Evolutionary conservation across 2,329 filamentous ascomycete genomes (phyloP).

Genomic region (Podosphaera leucotricha): DNA sequence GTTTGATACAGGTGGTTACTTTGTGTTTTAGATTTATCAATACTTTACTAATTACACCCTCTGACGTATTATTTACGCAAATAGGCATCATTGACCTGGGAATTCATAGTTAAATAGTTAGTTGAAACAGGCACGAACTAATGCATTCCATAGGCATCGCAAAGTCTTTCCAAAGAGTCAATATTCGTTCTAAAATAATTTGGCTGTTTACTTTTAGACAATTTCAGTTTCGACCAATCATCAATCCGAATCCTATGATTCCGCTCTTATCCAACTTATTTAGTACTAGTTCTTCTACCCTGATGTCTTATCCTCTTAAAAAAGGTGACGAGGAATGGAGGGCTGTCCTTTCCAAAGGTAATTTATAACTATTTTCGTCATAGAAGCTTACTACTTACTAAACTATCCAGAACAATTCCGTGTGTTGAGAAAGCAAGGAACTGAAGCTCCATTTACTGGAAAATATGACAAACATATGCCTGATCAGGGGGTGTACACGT

Average conservation of each 20-base stretch:
- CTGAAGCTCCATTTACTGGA: conserved; percentile 58
- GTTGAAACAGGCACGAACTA: not conserved
- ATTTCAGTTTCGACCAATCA: conserved; percentile 7
- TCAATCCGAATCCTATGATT: conserved; percentile 50
- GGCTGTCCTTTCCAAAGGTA: conserved; percentile 52
- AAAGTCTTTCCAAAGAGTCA: not conserved
- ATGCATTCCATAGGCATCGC: not conserved
- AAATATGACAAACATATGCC: conserved; percentile 75
- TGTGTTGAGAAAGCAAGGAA: conserved; percentile 76
- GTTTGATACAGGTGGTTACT: not conserved
- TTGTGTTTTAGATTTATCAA: not conserved
- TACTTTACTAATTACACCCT: not conserved
- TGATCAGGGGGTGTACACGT: conserved; percentile 55
- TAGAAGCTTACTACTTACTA: conserved; percentile 14
- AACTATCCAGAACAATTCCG: conserved; percentile 64
- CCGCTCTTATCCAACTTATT: conserved; percentile 63
- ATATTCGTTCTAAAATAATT: not conserved
- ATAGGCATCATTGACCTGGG: not conserved
- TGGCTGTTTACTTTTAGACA: not conserved
- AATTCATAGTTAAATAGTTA: not conserved
- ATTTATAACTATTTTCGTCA: not conserved
- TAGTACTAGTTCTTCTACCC: conserved; percentile 26
- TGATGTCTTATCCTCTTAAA: conserved; percentile 57
- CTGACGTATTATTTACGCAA: not conserved
- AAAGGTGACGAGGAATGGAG: conserved; percentile 72